These are phyloP conservation scores for Neurospora sp. DNA, from an alignment of 495 filamentous ascomycete species.

Conservation along the genomic window DNA sequence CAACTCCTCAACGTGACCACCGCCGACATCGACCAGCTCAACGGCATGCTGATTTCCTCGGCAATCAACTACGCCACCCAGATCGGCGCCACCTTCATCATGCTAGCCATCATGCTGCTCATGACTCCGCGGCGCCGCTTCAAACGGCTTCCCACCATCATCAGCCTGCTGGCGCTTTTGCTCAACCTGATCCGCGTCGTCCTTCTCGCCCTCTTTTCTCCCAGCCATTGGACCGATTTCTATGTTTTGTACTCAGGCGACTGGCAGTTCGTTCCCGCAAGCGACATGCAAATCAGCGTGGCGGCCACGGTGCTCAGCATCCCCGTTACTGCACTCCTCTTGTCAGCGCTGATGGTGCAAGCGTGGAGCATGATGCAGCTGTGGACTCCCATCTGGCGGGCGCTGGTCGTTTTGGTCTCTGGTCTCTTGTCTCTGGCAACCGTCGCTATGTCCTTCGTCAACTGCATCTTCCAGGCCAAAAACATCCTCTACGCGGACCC, in stretches of 20 bases:
- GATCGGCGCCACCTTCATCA: constrained; percentile 60
- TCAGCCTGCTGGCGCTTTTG: constrained; percentile 21
- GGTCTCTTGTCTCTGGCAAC: constrained; percentile 42
- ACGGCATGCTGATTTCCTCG: constrained; percentile 29
- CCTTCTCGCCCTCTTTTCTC: constrained; percentile 48
- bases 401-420: constrained; percentile 39
- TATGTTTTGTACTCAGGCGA: constrained; percentile 53
- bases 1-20: constrained; percentile 38
- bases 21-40: constrained; percentile 38
- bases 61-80: constrained; percentile 64
- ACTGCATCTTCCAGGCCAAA: constrained; percentile 46
- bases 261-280: constrained; percentile 36
- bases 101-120: constrained; percentile 51
- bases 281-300: constrained; percentile 42
- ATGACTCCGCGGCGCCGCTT: constrained; percentile 22
- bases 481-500: constrained; percentile 30
- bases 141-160: constrained; percentile 9
- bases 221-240: constrained; percentile 44
- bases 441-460: constrained; percentile 50
- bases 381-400: constrained; percentile 29
- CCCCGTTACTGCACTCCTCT: constrained; percentile 50
- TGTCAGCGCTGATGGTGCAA: constrained; percentile 64
- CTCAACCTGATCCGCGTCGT: constrained; percentile 53
- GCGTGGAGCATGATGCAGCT: constrained; percentile 51
- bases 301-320: constrained; percentile 43